phyloP scores from a whole-genome alignment of 106 monocot genomes.

The Hemerocallis citrina region DNA sequence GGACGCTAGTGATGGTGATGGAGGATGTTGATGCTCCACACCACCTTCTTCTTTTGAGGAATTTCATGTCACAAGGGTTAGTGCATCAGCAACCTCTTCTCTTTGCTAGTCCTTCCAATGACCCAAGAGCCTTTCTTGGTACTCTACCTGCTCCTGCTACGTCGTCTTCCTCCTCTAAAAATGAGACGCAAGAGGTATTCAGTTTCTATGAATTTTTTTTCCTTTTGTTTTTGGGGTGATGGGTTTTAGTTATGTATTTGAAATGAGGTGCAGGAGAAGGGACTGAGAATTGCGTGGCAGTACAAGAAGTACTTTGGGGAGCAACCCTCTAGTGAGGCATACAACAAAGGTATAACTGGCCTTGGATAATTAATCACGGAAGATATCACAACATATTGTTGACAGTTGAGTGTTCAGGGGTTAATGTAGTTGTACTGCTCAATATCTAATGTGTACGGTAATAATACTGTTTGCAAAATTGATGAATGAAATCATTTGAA shows the following conservation, averaged over 20 bases:
- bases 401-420: too few species aligned
- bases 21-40: conserved; percentile 93
- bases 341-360: conserved; percentile 46
- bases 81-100: conserved; percentile 44
- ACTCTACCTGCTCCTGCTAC: conserved; percentile 60
- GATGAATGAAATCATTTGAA: too few species aligned
- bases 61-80: conserved; percentile 89
- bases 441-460: too few species aligned
- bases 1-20: conserved; percentile 73
- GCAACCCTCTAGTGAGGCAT: conserved; percentile 27
- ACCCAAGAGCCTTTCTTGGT: conserved; percentile 10
- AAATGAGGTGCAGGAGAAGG: conserved; percentile 26
- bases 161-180: conserved; percentile 21
- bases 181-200: conserved; percentile 9
- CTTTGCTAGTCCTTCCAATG: too few species aligned
- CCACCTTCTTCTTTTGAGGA: conserved; percentile 75
- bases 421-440: too few species aligned
- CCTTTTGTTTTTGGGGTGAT: not conserved
- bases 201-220: not conserved
- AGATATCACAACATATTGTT: too few species aligned
- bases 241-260: not conserved
- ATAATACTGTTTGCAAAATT: too few species aligned
- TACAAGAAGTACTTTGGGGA: conserved; percentile 94
- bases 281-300: conserved; percentile 90
- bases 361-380: too few species aligned